These are phyloP conservation scores for Tolypocladium album DNA, from an alignment of 2,329 filamentous ascomycete genomes.

Conservation along the genomic window DNA sequence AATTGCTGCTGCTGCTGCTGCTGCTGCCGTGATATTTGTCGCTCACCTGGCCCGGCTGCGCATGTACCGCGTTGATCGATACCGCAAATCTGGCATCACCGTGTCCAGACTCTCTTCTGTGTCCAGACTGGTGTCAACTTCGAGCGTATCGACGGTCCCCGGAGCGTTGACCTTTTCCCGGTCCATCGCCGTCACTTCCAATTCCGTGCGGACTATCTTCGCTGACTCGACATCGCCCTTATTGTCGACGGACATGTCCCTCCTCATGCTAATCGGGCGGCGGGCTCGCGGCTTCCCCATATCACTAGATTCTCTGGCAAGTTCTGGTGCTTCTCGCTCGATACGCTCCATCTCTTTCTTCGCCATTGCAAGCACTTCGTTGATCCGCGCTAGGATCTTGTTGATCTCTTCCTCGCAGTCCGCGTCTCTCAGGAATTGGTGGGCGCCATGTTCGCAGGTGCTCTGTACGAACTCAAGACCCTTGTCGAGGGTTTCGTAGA, in stretches of 20 bases:
- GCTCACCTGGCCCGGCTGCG: constrained; percentile 14
- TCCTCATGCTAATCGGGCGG: constrained; percentile 42
- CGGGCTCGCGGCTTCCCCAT: constrained; percentile 34
- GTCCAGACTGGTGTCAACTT: constrained; percentile 23
- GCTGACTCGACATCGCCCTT: constrained; percentile 15
- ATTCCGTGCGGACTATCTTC: constrained; percentile 12
- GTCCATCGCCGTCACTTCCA: constrained; percentile 8
- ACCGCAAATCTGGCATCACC: constrained; percentile 26
- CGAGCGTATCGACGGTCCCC: constrained; percentile 14
- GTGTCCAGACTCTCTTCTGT: constrained; percentile 32
- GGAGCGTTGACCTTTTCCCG: constrained; percentile 8
- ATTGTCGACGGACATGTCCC: constrained; percentile 24
- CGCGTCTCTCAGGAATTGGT: constrained; percentile 80
- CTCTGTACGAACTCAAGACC: constrained; percentile 69
- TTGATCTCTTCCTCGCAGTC: constrained; percentile 70
- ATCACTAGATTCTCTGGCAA: constrained; percentile 26
- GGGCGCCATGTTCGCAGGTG: constrained; percentile 76
- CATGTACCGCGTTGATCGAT: constrained; percentile 30
- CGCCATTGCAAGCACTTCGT: constrained; percentile 50
- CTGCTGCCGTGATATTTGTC: background rate
- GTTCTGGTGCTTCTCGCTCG: constrained; percentile 38
- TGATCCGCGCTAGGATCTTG: constrained; percentile 55
- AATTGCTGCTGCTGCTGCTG: background rate
- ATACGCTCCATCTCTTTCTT: constrained; percentile 48
- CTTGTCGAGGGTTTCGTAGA: constrained; percentile 68